Base-by-base conservation (phyloP, 352 stramenopile species). In the Globisporangium yorkense region DNA sequence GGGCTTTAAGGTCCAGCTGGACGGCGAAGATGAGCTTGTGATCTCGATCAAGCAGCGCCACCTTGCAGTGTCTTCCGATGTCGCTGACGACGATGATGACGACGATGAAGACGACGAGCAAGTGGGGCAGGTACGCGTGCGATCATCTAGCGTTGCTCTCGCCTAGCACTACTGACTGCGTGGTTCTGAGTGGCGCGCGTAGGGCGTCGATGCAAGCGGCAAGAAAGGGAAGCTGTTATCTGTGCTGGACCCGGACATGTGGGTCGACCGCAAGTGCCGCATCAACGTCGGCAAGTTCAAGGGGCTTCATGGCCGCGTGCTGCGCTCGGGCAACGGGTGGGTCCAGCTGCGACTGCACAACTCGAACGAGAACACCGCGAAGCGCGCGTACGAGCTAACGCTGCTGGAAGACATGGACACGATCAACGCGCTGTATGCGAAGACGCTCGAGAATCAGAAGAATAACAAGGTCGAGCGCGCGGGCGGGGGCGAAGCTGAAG, bases 241-340 rank as follows among this genome's bases (percentile, higher is more conserved):
- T 0, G 73, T 82, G 56, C 52, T 95, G 37, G 86, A 95, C 43
- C 84, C 86, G 1, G 86, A 95, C 21, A 90, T 95, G 82, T 95
- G 86, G 86, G 92, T 95, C 29, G 83, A 89, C 47, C 86, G 86
- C 48, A 80, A 82, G 46, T 92, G 84, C 46, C 80, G 86, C 18
- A 92, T 95, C 54, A 95, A 95, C 51, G 86, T 95, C 0, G 86
- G 86, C 57, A 95, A 95, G 66, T 95, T 93, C 58, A 91, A 91
- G 44, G 84, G 84, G 1, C 62, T 78, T 21, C 71, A 83, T 54
- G 86, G 83, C 2, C 79, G 82, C 40, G 86, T 95, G 8, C 56
- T 94, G 9, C 82, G 82, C 13, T 95, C 86, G 5, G 86, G 86
- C 20, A 95, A 95, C 57, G 86, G 86, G n/a, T 95, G 86, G 86